Conservation (phyloP, 2,329 filamentous ascomycete species). For the Cercospora brassicicola region DNA sequence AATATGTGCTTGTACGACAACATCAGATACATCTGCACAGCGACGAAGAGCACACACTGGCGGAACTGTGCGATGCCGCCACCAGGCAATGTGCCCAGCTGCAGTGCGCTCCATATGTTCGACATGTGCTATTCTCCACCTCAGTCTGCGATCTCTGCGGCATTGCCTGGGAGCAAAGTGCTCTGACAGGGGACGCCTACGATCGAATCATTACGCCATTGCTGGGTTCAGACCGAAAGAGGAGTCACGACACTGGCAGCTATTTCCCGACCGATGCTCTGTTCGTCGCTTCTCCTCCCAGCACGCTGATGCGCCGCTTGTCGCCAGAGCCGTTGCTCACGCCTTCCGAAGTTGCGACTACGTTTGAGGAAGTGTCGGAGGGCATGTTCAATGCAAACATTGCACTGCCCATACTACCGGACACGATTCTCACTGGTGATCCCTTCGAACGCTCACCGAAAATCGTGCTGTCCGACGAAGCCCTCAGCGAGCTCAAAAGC, state of each 20-base stretch:
- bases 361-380: slow-evolving; percentile 5
- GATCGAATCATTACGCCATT: slow-evolving; percentile 13
- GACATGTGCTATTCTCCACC: slow-evolving; percentile 13
- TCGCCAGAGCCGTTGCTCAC: neutral
- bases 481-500: neutral
- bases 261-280: slow-evolving; percentile 8
- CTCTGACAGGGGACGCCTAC: slow-evolving; percentile 17
- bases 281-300: slow-evolving; percentile 5
- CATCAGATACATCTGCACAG: slow-evolving; percentile 20
- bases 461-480: neutral
- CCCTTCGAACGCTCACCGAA: neutral
- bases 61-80: slow-evolving; percentile 13
- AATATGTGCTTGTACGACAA: slow-evolving; percentile 22
- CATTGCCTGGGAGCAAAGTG: slow-evolving; percentile 14
- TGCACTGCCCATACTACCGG: slow-evolving; percentile 11
- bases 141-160: slow-evolving; percentile 22
- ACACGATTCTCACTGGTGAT: neutral
- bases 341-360: neutral
- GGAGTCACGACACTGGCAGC: neutral
- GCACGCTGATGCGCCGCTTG: neutral
- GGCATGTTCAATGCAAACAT: slow-evolving; percentile 10
- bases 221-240: neutral
- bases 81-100: neutral
- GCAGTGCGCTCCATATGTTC: slow-evolving; percentile 13
- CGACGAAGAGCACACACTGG: slow-evolving; percentile 17